Conservation (phyloP, 257 asterid species). For the Nicotiana attenuata region DNA sequence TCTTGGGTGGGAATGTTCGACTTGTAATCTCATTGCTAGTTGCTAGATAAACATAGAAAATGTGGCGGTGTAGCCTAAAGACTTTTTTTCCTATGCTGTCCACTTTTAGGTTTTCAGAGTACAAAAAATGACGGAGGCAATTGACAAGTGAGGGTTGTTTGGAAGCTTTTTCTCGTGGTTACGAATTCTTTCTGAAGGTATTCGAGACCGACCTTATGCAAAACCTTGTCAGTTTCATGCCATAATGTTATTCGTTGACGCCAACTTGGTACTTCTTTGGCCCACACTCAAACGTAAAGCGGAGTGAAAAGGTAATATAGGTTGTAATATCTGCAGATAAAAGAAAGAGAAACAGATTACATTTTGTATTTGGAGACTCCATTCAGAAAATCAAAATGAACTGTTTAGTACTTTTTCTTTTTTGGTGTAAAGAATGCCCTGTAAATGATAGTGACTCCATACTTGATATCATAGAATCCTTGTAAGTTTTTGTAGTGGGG, state of each 20-base stretch:
- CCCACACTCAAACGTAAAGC: background rate
- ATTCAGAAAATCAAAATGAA: no score
- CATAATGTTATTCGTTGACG: background rate
- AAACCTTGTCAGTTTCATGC: background rate
- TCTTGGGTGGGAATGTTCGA: no score
- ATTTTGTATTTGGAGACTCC: background rate
- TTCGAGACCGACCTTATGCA: background rate
- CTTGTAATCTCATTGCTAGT: no score
- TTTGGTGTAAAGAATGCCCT: no score
- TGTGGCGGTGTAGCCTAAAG: background rate
- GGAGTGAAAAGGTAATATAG: background rate
- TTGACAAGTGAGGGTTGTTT: conserved; percentile 93
- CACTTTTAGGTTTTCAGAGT: conserved; percentile 65
- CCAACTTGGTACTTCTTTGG: background rate
- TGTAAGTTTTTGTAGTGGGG: no score
- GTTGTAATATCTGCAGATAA: background rate
- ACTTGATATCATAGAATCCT: no score
- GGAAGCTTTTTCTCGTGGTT: conserved; percentile 91
- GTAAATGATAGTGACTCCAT: no score
- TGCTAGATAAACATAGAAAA: no score
- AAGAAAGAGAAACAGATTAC: background rate
- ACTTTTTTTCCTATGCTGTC: conserved; percentile 2
- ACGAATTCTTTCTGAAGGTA: conserved; percentile 28
- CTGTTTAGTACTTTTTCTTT: no score
- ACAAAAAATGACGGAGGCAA: conserved; percentile 67